Percentiles rank a stretch among this genome's conserved stretches.
These are phyloP conservation scores for Hortiboletus flavorubellus DNA, from an alignment of 768 basidiomycete species.

Conservation along the genomic window DNA sequence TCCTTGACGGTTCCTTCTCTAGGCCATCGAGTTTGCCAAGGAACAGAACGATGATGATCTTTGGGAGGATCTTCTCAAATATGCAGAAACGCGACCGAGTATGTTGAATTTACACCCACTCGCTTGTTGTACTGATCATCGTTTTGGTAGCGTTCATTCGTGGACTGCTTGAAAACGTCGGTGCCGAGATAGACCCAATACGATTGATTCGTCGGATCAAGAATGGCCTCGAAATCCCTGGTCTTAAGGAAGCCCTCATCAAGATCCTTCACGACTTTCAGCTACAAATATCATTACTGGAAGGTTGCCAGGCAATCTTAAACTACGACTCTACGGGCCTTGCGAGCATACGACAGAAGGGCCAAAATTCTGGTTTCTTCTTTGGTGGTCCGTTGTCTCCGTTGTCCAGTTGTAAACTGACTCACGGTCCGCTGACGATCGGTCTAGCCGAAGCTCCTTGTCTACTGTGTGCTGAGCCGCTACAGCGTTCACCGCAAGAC, in stretches of 20 bases:
- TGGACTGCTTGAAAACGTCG: slow-evolving; percentile 91
- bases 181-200: slow-evolving; percentile 93
- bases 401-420: neutral
- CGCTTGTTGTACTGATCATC: neutral
- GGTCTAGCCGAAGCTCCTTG: slow-evolving; percentile 59
- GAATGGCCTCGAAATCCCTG: slow-evolving; percentile 95
- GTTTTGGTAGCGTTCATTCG: slow-evolving; percentile 76
- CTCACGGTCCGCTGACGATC: neutral
- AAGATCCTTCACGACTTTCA: slow-evolving; percentile 98
- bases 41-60: slow-evolving; percentile 96
- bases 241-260: slow-evolving; percentile 89
- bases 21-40: slow-evolving; percentile 98
- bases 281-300: slow-evolving; percentile 86
- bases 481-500: slow-evolving; percentile 56
- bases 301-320: slow-evolving; percentile 87
- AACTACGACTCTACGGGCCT: slow-evolving; percentile 78
- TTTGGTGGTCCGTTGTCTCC: slow-evolving; percentile 55
- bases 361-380: slow-evolving; percentile 80
- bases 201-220: slow-evolving; percentile 91
- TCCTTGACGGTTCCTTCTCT: neutral
- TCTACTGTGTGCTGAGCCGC: slow-evolving; percentile 57
- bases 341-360: slow-evolving; percentile 61
- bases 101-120: slow-evolving; percentile 16
- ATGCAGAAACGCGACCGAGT: slow-evolving; percentile 93
- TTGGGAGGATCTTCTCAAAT: slow-evolving; percentile 94